These are phyloP conservation scores for Paradendryphiella salina DNA, from an alignment of 2,329 filamentous ascomycete species.

Conservation along the genomic window DNA sequence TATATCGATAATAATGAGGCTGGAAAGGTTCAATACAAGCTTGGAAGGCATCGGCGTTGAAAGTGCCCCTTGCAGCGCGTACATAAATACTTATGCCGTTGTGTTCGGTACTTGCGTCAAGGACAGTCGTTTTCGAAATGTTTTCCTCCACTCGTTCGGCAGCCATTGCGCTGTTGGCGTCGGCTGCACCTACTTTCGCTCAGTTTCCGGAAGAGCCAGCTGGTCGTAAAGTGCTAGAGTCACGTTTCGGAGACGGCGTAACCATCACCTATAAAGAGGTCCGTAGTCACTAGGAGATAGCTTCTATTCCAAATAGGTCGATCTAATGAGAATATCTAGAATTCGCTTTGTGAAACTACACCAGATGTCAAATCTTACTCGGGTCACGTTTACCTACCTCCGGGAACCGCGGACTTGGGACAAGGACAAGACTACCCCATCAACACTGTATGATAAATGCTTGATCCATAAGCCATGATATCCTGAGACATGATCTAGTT, in stretches of 20 bases:
- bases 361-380: conserved; percentile 58
- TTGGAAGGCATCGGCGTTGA: conserved; percentile 5
- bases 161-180: conserved; percentile 11
- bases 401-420: conserved; percentile 22
- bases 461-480: neutral
- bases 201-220: conserved; percentile 20
- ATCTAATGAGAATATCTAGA: conserved; percentile 11
- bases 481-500: conserved; percentile 3
- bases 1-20: conserved; percentile 1
- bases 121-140: conserved; percentile 7
- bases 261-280: conserved; percentile 35
- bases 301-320: neutral
- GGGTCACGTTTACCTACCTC: conserved; percentile 50
- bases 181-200: conserved; percentile 11
- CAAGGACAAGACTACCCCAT: conserved; percentile 28
- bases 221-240: conserved; percentile 22
- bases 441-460: conserved; percentile 11
- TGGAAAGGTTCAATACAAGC: neutral
- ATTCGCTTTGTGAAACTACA: conserved; percentile 58
- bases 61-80: neutral
- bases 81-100: conserved; percentile 1
- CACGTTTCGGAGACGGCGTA: conserved; percentile 28
- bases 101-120: neutral
- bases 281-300: neutral
- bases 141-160: conserved; percentile 1